Evolutionary conservation across 768 basidiomycete genomes (phyloP), one percentile per base, ranked within the genome.

Genomic region (Candolleomyces efflorescens): DNA sequence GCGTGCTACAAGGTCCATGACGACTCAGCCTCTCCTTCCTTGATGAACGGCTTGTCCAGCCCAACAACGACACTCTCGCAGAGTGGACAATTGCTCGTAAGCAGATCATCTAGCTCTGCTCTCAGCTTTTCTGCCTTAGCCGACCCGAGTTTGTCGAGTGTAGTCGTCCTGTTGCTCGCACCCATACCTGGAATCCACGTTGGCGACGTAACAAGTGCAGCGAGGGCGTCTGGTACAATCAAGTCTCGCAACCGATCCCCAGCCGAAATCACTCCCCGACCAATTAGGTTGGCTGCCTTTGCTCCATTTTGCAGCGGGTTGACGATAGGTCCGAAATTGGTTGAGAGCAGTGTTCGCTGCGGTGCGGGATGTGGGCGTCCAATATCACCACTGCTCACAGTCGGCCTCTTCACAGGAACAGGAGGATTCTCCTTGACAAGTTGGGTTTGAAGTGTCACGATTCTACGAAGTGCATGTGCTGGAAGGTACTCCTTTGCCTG

Each of bases 401-500:
- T 52, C 55, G 44, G 54, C 55, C 45, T 64, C 66, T 59, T 53
- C 65, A 64, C 18, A 27, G 51, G 13, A 66, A 64, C 18, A 27
- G 51, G 13, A 66, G 67, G 46, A 18, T 64, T 68, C 45, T 80
- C 80, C 64, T 84, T 86, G 53, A 96, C 79, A 38, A 98, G 78
- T 71, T 93, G 89, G 48, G 80, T 87, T 64, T 99, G 97, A 20
- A 99, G 75, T 12, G 86, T 75, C 36, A 98, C 75, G 64, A 99
- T 93, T 55, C 90, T 85, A 41, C 96, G 87, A 6, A 99, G 80
- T 0, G 88, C 78, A 60, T 85, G 77, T 1, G 94, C 79, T 12
- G 95, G 89, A 13, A 98, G 77, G 73, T 90, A 93, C 62, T 97
- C 94, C 69, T 93, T 98, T 22, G 87, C 92, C 96, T 98, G 64